Evolutionary conservation across 2,329 filamentous ascomycete species (phyloP), one percentile per base, ranked within the genome.

Genomic region (Alternaria atra): DNA sequence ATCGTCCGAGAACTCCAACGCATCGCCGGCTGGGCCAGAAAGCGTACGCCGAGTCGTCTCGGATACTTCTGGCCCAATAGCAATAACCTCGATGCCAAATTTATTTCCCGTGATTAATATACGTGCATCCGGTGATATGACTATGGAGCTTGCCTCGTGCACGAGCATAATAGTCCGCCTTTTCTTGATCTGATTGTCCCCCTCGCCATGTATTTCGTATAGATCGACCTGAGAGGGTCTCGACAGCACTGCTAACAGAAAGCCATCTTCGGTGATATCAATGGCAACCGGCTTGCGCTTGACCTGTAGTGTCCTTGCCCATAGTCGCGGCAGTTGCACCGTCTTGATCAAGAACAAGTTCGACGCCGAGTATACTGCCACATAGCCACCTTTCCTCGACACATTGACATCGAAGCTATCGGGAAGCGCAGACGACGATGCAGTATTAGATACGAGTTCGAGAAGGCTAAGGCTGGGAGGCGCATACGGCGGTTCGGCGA

Each of bases 21-120:
- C 71, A 42, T 80, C 78, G 44, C 78, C 77, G 2, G 74, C 71
- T 4, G 75, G 73, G 1, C 77, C 77, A 9, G 75, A 77, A 9
- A 80, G 73, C 5, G 74, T 74, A 5, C 79, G 70, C 50, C 75
- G 64, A 30, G 73, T 66, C 4, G 77, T 71, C 44, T 76, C 78
- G 6, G 74, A 73, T 1, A 87, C 88, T 54, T 84, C 86, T 2
- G 89, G 83, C 48, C 87, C 87, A 39, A 97, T 81, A 5, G 92
- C 91, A 29, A 91, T 89, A 0, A 97, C 91, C 77, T 97, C 93
- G 64, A 97, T 94, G n/a, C 91, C 92, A 56, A 91, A 91, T 72
- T 93, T 89, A 77, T 94, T 96, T 7, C 93, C 93, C 15, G 92
- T 90, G 25, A 93, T 93, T 46, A 97, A 80, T 13, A 97, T 91